phyloP scores from a whole-genome alignment of 192 early-diverging fungal species.

The Polychytrium aggregatum region DNA sequence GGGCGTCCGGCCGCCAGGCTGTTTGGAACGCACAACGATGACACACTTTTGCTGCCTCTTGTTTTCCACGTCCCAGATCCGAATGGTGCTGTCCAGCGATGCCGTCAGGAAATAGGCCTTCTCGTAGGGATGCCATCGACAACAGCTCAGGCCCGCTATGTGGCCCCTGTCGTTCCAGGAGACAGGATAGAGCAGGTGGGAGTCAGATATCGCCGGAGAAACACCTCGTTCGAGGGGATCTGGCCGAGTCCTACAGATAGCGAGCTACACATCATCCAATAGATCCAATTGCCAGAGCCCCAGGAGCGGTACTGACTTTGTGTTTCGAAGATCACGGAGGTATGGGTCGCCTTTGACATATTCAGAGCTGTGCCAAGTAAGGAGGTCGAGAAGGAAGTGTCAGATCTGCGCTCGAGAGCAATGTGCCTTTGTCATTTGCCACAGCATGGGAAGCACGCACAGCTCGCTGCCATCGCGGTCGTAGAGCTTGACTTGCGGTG shows the following conservation, averaged over 20 bases:
- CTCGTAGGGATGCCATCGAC: slow-evolving; percentile 67
- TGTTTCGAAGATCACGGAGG: slow-evolving; percentile 74
- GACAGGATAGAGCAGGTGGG: too few relatives aligned
- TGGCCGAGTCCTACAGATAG: neutral
- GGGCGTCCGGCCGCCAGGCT: slow-evolving; percentile 53
- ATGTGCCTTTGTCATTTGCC: too few relatives aligned
- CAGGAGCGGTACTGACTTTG: slow-evolving; percentile 25
- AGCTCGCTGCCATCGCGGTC: slow-evolving; percentile 66
- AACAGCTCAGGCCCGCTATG: slow-evolving; percentile 61
- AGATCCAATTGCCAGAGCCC: neutral
- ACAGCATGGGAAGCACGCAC: slow-evolving; percentile 9
- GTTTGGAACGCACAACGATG: slow-evolving; percentile 62
- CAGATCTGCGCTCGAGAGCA: too few relatives aligned
- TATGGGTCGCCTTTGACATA: slow-evolving; percentile 90
- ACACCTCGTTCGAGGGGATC: too few relatives aligned
- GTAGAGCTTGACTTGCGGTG: slow-evolving; percentile 62
- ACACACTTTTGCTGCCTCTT: slow-evolving; percentile 62
- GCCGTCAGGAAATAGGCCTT: slow-evolving; percentile 61
- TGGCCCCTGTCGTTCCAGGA: slow-evolving; percentile 77
- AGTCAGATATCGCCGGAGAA: too few relatives aligned
- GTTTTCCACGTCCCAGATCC: slow-evolving; percentile 75
- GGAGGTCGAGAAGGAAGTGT: neutral
- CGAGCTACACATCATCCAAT: neutral
- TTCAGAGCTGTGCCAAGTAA: slow-evolving; percentile 17
- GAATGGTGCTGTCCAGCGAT: slow-evolving; percentile 70